Base-by-base conservation (phyloP, 2,329 filamentous ascomycete genomes). In the Ceratocystis cacaofunesta region DNA sequence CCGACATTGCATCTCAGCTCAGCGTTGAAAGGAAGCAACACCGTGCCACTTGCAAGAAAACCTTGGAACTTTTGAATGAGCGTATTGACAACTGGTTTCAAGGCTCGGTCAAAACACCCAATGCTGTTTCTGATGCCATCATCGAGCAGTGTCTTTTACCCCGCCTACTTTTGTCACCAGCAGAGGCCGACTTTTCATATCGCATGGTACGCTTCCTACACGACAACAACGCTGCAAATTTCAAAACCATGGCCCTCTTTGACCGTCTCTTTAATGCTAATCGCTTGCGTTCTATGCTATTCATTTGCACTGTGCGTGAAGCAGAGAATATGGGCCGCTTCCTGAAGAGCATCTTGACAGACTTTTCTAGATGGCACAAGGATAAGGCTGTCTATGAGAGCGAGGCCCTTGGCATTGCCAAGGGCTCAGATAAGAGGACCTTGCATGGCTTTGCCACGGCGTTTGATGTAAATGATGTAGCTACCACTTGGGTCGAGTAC, bases 141-240 rank as follows among this genome's bases (percentile, higher is more conserved):
- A 81, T 99, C 8, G 91, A 97, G 74, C 87, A 95, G 70, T 99
- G 94, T 73, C 85, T 99, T 69, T 76, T 97, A n/a, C 94, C 94
- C 8, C 87, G 94, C 52, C 80, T 95, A 19, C 81, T 94, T 30
- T 79, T 96, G 36, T 96, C 92, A 0, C 85, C 90, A 1, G 82
- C 88, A 62, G 94, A 99, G 73, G 89, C 92, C 0, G 90, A 95
- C 70, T 99, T 90, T 76, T 87, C 85, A 65, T 95, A 92, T 75
- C 85, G 86, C 69, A 87, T 97, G 77, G 79, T 97, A 72, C 91
- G 89, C 71, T 90, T 90, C 71, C 81, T 99, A 64, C 94, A 99
- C 74, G 86, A 87, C 66, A 87, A 85, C 67, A 90, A 89, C 22
- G 87, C 90, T 0, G 87, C 90, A 0, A 89, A 90, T 68, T 97